Evolutionary conservation across 345 rosid species (phyloP), one percentile per base, ranked within the genome.

Genomic region (Populus tremula): DNA sequence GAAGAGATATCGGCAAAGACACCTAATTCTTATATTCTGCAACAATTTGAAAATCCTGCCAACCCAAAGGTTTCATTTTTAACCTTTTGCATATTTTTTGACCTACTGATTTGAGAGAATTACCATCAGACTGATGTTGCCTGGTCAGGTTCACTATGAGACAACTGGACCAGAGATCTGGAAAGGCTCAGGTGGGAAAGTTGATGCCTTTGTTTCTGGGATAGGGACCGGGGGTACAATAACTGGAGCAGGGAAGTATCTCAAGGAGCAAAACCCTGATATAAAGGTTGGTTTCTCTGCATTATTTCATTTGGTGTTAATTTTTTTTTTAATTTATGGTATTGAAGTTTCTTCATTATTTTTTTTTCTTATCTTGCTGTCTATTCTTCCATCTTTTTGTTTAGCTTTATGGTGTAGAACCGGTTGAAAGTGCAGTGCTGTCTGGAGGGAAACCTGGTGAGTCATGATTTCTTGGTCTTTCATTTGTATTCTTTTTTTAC

Each of bases 191-290:
- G 87, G 85, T 63, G 93, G 93, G 50, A 88, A 89, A 76, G 79
- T 88, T 39, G 91, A 91, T 82, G 86, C 85, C 43, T 43, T 91
- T 71, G 90, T 91, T 80, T 89, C 90, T 61, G 92, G 90, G 64
- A 88, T 90, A 18, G 91, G 91, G 29, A 90, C 96, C 21, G 93
- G 92, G 23, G 93, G 93, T 56, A 87, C 91, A n/a, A 71, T 91
- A 63, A 88, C 92, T 0, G 88, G 96, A 69, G 90, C 82, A 7
- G 88, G 91, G 76, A 83, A 35, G 81, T 92, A 82, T 83, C 92
- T 90, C 45, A 90, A 79, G 87, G 97, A 92, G 82, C 87, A 89
- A 72, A 90, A 92, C 86, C 90, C 91, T 12, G 76, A 86, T 5
- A 74, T 92, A 36, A 89, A 90, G 94, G 97, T 90, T 73, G 29